phyloP scores from a whole-genome alignment of 805 yeast species.

The Starmerella scarabaei region DNA sequence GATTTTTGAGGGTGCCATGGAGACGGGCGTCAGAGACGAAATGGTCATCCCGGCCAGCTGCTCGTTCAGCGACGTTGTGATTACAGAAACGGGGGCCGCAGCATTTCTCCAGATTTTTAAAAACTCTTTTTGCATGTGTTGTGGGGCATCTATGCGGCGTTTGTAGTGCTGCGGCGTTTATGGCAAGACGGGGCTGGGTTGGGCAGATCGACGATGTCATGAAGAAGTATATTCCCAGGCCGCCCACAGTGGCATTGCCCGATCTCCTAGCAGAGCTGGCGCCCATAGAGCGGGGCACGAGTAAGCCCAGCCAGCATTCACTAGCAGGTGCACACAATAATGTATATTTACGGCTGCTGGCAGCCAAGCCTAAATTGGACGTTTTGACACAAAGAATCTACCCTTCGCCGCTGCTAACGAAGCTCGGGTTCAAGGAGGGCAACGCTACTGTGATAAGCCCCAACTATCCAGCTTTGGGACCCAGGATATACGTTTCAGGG shows the following conservation, averaged over 20 bases:
- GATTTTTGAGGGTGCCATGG: conserved; percentile 58
- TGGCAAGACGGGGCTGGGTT: no score
- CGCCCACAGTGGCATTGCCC: conserved; percentile 6
- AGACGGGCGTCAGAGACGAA: conserved; percentile 72
- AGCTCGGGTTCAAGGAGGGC: conserved; percentile 23
- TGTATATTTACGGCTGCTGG: conserved; percentile 30
- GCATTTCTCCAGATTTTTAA: conserved; percentile 30
- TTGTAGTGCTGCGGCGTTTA: no score
- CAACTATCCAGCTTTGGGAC: conserved; percentile 1
- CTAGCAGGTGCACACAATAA: conserved; percentile 22
- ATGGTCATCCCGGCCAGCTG: conserved; percentile 57
- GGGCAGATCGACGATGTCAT: background rate
- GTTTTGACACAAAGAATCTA: conserved; percentile 27
- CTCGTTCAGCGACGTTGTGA: conserved; percentile 40
- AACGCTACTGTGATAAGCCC: conserved; percentile 7
- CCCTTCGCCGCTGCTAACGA: conserved; percentile 32
- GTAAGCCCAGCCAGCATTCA: conserved; percentile 6
- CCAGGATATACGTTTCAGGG: conserved; percentile 9
- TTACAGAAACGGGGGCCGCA: conserved; percentile 43
- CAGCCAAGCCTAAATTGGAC: conserved; percentile 36
- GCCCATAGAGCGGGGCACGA: conserved; percentile 1
- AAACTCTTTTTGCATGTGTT: conserved; percentile 7
- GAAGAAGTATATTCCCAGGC: conserved; percentile 4
- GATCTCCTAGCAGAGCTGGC: conserved; percentile 4
- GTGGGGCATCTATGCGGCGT: no score